A percentile compares a stretch with the other conserved stretches of the same genome.
phyloP scores from a whole-genome alignment of 495 filamentous ascomycete species.

The Trichoderma orchidacearum region DNA sequence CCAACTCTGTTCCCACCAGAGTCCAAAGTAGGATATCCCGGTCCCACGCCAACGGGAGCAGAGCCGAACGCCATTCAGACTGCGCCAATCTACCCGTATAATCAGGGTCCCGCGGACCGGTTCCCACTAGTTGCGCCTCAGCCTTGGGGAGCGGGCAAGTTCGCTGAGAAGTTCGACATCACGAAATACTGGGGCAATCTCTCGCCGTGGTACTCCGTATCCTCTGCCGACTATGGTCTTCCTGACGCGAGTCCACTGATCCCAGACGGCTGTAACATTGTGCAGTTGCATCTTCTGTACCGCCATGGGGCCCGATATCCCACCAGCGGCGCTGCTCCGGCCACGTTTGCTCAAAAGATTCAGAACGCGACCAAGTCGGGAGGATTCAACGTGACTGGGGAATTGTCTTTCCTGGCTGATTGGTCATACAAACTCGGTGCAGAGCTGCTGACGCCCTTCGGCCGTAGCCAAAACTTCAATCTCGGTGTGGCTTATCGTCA shows the following conservation, averaged over 20 bases:
- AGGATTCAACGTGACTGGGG: constrained; percentile 25
- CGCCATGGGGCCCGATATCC: constrained; percentile 16
- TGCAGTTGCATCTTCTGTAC: constrained; percentile 32
- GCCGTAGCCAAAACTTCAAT: constrained; percentile 17
- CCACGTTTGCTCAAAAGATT: constrained; percentile 15
- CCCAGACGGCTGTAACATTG: constrained; percentile 33
- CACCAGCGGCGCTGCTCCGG: constrained; percentile 11
- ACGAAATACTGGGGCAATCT: constrained; percentile 17
- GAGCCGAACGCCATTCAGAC: background rate
- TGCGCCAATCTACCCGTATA: constrained; percentile 12
- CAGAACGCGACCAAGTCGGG: constrained; percentile 11
- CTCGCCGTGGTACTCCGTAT: constrained; percentile 17
- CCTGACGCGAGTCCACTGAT: constrained; percentile 15
- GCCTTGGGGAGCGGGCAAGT: constrained; percentile 8
- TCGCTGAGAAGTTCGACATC: constrained; percentile 11
- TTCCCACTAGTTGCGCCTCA: constrained; percentile 13
- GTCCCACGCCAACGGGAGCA: background rate
- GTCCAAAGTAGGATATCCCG: background rate
- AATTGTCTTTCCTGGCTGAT: constrained; percentile 33
- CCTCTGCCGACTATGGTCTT: constrained; percentile 14
- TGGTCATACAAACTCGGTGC: constrained; percentile 39
- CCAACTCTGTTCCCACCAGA: background rate
- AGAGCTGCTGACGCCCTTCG: constrained; percentile 36
- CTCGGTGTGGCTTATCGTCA: constrained; percentile 26
- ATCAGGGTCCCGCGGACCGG: constrained; percentile 12